Percentiles rank a stretch among this genome's conserved stretches.
These are phyloP conservation scores for Sugiyamaella castrensis DNA, from an alignment of 1,139 yeast species.

Conservation along the genomic window DNA sequence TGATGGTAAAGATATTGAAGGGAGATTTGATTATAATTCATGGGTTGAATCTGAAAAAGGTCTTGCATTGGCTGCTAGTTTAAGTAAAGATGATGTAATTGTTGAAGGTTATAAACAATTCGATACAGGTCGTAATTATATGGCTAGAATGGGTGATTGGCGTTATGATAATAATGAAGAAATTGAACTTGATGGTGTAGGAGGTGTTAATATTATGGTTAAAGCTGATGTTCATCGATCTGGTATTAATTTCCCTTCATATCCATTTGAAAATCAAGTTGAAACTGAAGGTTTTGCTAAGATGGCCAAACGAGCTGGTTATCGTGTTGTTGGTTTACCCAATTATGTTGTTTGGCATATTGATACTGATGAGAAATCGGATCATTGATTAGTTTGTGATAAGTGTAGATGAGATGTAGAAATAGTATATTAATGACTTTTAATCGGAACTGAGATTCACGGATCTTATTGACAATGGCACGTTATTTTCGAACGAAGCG, in stretches of 20 bases:
- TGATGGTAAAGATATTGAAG: slow-evolving; percentile 70
- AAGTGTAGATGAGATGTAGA: not conserved
- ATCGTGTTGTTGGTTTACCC: slow-evolving; percentile 79
- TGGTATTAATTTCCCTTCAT: slow-evolving; percentile 87
- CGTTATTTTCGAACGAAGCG: too few species aligned
- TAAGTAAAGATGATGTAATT: slow-evolving; percentile 80
- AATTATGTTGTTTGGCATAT: slow-evolving; percentile 78
- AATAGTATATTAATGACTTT: not conserved
- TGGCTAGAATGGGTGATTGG: slow-evolving; percentile 67
- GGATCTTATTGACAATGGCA: not conserved
- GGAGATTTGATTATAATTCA: slow-evolving; percentile 82
- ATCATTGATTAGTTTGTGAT: not conserved
- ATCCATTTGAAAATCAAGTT: slow-evolving; percentile 83
- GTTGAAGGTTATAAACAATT: slow-evolving; percentile 84
- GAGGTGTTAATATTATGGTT: slow-evolving; percentile 84
- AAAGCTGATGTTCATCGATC: slow-evolving; percentile 76
- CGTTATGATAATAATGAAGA: slow-evolving; percentile 63
- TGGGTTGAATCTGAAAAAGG: slow-evolving; percentile 83
- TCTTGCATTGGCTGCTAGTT: slow-evolving; percentile 57
- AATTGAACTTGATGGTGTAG: slow-evolving; percentile 80
- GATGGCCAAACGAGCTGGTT: slow-evolving; percentile 78
- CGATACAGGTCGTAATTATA: slow-evolving; percentile 83
- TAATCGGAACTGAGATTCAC: not conserved
- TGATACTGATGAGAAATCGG: slow-evolving; percentile 31
- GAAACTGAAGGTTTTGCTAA: slow-evolving; percentile 90